phyloP scores from a whole-genome alignment of 768 basidiomycete species.

The Mrakia hoshinonis region DNA sequence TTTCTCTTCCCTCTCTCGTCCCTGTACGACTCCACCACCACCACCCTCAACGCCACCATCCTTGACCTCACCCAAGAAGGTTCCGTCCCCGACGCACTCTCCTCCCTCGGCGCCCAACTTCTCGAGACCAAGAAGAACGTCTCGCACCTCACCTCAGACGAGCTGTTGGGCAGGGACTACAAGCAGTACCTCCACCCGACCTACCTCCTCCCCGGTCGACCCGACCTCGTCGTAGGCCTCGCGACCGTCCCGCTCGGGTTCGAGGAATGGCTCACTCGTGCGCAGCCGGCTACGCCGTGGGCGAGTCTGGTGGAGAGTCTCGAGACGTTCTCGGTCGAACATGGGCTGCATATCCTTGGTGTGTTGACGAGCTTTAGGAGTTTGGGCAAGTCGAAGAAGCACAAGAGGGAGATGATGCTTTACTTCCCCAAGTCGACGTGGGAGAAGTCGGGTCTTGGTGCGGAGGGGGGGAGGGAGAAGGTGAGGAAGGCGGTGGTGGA shows the following conservation, averaged over 20 bases:
- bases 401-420: slow-evolving; percentile 60
- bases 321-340: slow-evolving; percentile 58
- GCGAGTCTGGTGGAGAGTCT: slow-evolving; percentile 41
- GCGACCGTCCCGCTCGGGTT: slow-evolving; percentile 71
- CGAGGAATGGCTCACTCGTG: slow-evolving; percentile 48
- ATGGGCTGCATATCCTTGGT: slow-evolving; percentile 60
- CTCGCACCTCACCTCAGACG: slow-evolving; percentile 56
- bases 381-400: slow-evolving; percentile 44
- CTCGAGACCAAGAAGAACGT: slow-evolving; percentile 58
- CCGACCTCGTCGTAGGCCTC: slow-evolving; percentile 57
- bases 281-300: slow-evolving; percentile 42
- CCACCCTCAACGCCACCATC: neutral
- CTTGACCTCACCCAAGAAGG: neutral
- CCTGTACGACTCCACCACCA: neutral
- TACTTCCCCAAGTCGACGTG: slow-evolving; percentile 21
- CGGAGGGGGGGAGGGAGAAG: slow-evolving; percentile 33
- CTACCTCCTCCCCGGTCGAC: slow-evolving; percentile 40
- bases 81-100: slow-evolving; percentile 45
- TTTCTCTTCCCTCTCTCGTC: slow-evolving; percentile 48
- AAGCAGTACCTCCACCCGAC: slow-evolving; percentile 66
- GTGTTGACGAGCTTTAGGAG: slow-evolving; percentile 61
- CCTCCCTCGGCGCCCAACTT: slow-evolving; percentile 49
- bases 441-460: slow-evolving; percentile 35
- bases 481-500: slow-evolving; percentile 34
- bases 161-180: slow-evolving; percentile 88